phyloP scores from a whole-genome alignment of 768 basidiomycete species.

The Tylopilus felleus region DNA sequence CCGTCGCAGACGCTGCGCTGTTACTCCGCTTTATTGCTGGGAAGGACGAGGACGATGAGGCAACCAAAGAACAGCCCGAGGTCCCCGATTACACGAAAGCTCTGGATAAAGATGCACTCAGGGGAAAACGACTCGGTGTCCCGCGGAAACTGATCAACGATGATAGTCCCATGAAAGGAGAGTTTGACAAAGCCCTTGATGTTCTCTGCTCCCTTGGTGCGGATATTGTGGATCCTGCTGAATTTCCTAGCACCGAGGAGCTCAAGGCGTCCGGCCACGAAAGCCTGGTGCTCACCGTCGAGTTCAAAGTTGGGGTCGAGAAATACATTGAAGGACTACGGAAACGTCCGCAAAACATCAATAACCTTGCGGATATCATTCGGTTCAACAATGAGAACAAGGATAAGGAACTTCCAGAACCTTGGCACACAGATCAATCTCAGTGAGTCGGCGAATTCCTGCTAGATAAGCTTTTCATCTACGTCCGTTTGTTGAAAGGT shows the following conservation, averaged over 20 bases:
- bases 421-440: slow-evolving; percentile 36
- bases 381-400: slow-evolving; percentile 52
- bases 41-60: slow-evolving; percentile 49
- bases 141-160: slow-evolving; percentile 37
- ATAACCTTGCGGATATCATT: slow-evolving; percentile 55
- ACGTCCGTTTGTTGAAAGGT: slow-evolving; percentile 7
- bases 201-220: slow-evolving; percentile 40
- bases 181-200: slow-evolving; percentile 39
- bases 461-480: neutral
- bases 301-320: slow-evolving; percentile 61
- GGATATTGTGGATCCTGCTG: slow-evolving; percentile 58
- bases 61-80: slow-evolving; percentile 48
- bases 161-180: slow-evolving; percentile 26
- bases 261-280: slow-evolving; percentile 48
- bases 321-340: slow-evolving; percentile 45
- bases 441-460: slow-evolving; percentile 21
- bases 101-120: slow-evolving; percentile 44
- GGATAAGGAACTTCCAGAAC: slow-evolving; percentile 41
- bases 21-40: slow-evolving; percentile 54
- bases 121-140: slow-evolving; percentile 53
- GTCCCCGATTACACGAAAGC: slow-evolving; percentile 58
- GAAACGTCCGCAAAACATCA: slow-evolving; percentile 54
- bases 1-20: slow-evolving; percentile 52
- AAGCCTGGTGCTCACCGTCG: slow-evolving; percentile 47
- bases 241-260: slow-evolving; percentile 53